phyloP scores from a whole-genome alignment of 2,329 filamentous ascomycete genomes.

The Paecilomyces dactylethromorphus region DNA sequence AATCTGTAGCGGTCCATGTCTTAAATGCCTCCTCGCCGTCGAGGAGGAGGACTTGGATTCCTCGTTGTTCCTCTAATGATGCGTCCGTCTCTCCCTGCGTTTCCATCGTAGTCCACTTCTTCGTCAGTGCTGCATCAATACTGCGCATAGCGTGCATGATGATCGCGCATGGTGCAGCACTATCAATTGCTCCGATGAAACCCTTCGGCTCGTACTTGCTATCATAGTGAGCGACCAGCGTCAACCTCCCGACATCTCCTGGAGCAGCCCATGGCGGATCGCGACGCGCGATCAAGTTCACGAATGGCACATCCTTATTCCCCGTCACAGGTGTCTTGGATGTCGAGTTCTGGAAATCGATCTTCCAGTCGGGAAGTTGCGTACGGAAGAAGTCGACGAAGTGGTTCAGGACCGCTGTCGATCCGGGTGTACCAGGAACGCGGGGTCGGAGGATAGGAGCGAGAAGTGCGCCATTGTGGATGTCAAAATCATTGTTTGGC shows the following conservation, averaged over 20 bases:
- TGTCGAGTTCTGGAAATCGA: slow-evolving; percentile 87
- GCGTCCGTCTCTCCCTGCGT: slow-evolving; percentile 47
- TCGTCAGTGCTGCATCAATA: slow-evolving; percentile 70
- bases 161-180: slow-evolving; percentile 89
- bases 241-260: slow-evolving; percentile 74
- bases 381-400: slow-evolving; percentile 74
- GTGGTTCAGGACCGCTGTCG: slow-evolving; percentile 65
- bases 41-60: slow-evolving; percentile 81
- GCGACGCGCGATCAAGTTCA: slow-evolving; percentile 76
- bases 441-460: slow-evolving; percentile 82
- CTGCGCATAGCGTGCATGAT: slow-evolving; percentile 77
- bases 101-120: slow-evolving; percentile 73
- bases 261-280: slow-evolving; percentile 75
- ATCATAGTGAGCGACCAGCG: slow-evolving; percentile 91
- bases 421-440: slow-evolving; percentile 79
- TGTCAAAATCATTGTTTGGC: slow-evolving; percentile 71
- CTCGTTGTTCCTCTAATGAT: slow-evolving; percentile 64
- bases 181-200: slow-evolving; percentile 91
- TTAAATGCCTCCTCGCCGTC: slow-evolving; percentile 94
- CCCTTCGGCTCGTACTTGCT: slow-evolving; percentile 72
- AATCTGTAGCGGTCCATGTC: slow-evolving; percentile 72
- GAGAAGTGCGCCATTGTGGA: slow-evolving; percentile 66
- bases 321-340: slow-evolving; percentile 71
- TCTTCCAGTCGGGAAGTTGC: slow-evolving; percentile 69
- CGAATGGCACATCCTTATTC: slow-evolving; percentile 67